phyloP scores from a whole-genome alignment of 2,329 filamentous ascomycete genomes.

The Pseudophaeomoniella oleicola region DNA sequence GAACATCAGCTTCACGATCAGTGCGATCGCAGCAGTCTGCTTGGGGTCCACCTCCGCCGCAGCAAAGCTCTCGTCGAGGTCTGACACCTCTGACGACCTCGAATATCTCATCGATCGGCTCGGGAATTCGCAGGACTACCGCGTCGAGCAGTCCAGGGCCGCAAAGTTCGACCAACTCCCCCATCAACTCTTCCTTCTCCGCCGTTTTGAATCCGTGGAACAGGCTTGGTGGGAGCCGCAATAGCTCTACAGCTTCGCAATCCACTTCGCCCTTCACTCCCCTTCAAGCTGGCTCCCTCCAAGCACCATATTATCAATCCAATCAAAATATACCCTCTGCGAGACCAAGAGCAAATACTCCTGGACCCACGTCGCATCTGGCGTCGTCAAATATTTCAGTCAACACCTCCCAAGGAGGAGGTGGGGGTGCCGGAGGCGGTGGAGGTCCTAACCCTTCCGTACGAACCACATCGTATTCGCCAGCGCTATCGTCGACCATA shows the following conservation, averaged over 20 bases:
- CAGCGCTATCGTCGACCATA: conserved; percentile 41
- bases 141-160: conserved; percentile 34
- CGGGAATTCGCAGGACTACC: conserved; percentile 27
- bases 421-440: conserved; percentile 37
- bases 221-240: conserved; percentile 35
- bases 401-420: conserved; percentile 32
- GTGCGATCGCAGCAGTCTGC: conserved; percentile 26
- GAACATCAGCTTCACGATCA: conserved; percentile 1
- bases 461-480: conserved; percentile 38
- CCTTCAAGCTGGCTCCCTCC: conserved; percentile 39
- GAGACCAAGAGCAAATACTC: conserved; percentile 39
- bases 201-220: conserved; percentile 34
- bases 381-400: conserved; percentile 40
- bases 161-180: conserved; percentile 34
- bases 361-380: conserved; percentile 40
- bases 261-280: conserved; percentile 38
- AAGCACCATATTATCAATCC: conserved; percentile 26
- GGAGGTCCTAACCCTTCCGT: conserved; percentile 11
- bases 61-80: conserved; percentile 40
- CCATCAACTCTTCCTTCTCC: conserved; percentile 37
- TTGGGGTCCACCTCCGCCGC: conserved; percentile 41
- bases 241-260: conserved; percentile 38
- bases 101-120: conserved; percentile 27
- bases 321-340: conserved; percentile 40
- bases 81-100: conserved; percentile 44